phyloP scores from a whole-genome alignment of 2,329 filamentous ascomycete species.

The Daldinia sp. region DNA sequence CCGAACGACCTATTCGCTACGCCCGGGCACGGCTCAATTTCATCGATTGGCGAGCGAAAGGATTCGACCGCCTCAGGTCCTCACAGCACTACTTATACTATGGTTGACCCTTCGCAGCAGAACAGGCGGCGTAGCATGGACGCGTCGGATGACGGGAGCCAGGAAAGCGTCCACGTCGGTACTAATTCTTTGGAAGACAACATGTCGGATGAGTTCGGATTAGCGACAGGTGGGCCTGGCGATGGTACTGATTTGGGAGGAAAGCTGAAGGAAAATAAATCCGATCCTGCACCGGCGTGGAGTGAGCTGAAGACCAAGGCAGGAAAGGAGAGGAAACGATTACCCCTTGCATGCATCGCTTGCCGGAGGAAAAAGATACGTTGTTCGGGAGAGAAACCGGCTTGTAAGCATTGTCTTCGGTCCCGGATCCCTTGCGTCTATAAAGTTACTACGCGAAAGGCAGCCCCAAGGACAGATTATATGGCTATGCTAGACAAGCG shows the following conservation, averaged over 20 bases:
- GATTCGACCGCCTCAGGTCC: conserved; percentile 55
- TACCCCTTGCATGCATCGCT: conserved; percentile 94
- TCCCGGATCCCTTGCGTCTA: conserved; percentile 97
- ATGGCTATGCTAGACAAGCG: conserved; percentile 99
- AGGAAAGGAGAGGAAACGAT: conserved; percentile 92
- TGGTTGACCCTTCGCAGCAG: conserved; percentile 42
- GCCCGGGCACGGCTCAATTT: conserved; percentile 50
- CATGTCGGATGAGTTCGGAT: conserved; percentile 69
- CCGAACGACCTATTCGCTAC: conserved; percentile 51
- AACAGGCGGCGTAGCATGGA: conserved; percentile 51
- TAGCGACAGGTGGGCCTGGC: conserved; percentile 59
- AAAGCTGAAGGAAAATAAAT: conserved; percentile 69
- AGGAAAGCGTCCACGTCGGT: conserved; percentile 58
- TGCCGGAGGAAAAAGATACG: conserved; percentile 98
- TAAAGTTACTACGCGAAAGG: conserved; percentile 95
- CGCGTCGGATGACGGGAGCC: conserved; percentile 60
- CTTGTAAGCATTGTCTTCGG: conserved; percentile 94
- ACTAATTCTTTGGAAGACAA: conserved; percentile 65
- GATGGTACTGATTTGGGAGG: conserved; percentile 67
- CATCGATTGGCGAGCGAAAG: conserved; percentile 55
- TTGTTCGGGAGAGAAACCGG: conserved; percentile 96
- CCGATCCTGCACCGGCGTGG: conserved; percentile 74
- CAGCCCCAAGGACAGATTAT: conserved; percentile 94
- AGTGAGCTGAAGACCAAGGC: conserved; percentile 90
- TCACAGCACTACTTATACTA: conserved; percentile 51